Conservation (phyloP, 2,329 filamentous ascomycete species). For the Xylaria sp. region DNA sequence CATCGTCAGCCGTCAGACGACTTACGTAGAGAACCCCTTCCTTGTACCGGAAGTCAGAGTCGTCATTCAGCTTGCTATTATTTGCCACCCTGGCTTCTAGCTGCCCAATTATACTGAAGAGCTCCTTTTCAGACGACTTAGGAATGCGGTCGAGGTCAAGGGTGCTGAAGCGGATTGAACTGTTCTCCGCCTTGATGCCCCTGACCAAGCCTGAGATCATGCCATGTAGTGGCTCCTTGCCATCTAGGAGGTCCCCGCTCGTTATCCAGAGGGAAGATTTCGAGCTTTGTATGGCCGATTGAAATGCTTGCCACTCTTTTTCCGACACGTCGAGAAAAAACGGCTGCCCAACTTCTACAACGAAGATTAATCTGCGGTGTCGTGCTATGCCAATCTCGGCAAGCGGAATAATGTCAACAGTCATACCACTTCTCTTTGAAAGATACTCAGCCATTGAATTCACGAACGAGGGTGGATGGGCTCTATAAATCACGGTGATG, state of each 20-base stretch:
- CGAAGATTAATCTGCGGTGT: conserved; percentile 14
- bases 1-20: conserved; percentile 13
- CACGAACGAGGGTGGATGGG: neutral
- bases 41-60: conserved; percentile 20
- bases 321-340: conserved; percentile 13
- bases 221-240: conserved; percentile 7
- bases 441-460: conserved; percentile 1
- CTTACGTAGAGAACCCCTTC: conserved; percentile 17
- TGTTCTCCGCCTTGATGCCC: conserved; percentile 17
- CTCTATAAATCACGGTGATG: conserved; percentile 10
- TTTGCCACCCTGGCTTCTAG: conserved; percentile 6
- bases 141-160: conserved; percentile 15
- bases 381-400: neutral
- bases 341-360: neutral
- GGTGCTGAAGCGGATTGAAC: conserved; percentile 8
- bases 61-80: neutral
- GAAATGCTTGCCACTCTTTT: conserved; percentile 11
- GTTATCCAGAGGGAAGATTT: conserved; percentile 15
- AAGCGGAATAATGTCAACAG: conserved; percentile 4
- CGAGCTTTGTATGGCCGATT: conserved; percentile 4
- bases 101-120: conserved; percentile 8
- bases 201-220: conserved; percentile 19
- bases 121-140: neutral
- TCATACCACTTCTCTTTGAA: neutral
- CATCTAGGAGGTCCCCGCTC: conserved; percentile 7